These are phyloP conservation scores for Suhomyces xylopsoci DNA, from an alignment of 805 yeast genomes.

Conservation along the genomic window DNA sequence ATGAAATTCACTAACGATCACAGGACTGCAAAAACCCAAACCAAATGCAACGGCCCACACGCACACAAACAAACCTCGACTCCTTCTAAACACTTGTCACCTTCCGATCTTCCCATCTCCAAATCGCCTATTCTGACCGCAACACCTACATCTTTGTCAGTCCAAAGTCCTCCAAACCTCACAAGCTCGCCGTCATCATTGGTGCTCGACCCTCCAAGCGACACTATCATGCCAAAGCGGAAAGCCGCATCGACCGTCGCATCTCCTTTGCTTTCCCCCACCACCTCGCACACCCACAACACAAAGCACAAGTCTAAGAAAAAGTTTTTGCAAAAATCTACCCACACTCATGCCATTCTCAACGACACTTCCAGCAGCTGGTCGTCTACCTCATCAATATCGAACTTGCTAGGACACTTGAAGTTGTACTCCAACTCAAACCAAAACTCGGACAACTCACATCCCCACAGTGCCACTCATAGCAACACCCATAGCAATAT, in stretches of 20 bases:
- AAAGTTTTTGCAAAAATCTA: constrained; percentile 2
- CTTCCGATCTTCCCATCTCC: neutral
- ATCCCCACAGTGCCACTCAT: neutral
- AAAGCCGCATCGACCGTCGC: constrained; percentile 1
- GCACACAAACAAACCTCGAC: neutral
- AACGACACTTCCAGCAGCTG: constrained; percentile 8
- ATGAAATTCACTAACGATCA: constrained; percentile 6
- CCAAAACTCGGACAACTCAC: neutral
- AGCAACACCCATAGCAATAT: neutral
- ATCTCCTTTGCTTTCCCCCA: constrained; percentile 6
- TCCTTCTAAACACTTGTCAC: neutral
- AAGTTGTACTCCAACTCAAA: constrained; percentile 8
- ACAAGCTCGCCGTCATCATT: neutral
- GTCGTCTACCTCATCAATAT: constrained; percentile 12
- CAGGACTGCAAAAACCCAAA: neutral
- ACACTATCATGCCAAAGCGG: neutral
- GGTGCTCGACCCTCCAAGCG: neutral
- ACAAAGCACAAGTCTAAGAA: constrained; percentile 9
- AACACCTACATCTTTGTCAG: constrained; percentile 1
- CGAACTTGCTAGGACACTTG: constrained; percentile 14
- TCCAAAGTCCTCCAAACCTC: neutral
- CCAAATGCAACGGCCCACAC: neutral
- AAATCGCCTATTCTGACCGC: neutral
- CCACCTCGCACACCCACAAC: constrained; percentile 3
- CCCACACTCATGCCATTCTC: constrained; percentile 4